phyloP scores from a whole-genome alignment of 2,329 filamentous ascomycete species.

The Aureobasidium namibiae region DNA sequence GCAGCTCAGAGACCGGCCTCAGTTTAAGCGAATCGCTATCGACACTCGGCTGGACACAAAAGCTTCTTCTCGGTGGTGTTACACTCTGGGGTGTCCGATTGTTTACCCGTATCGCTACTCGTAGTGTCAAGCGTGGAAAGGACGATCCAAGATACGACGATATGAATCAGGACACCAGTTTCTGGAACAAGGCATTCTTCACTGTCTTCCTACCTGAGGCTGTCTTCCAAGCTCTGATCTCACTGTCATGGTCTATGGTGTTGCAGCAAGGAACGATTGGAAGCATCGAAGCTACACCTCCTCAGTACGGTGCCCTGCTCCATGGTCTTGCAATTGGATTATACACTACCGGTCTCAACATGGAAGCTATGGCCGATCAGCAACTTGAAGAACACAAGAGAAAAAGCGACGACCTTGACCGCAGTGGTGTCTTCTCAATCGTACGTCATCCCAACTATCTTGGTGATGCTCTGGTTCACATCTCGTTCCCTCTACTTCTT shows the following conservation, averaged over 20 bases:
- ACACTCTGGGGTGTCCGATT: conserved; percentile 51
- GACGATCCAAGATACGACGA: conserved; percentile 50
- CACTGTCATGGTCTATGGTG: conserved; percentile 48
- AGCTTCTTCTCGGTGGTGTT: conserved; percentile 48
- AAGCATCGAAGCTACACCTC: conserved; percentile 26
- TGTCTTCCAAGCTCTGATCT: conserved; percentile 48
- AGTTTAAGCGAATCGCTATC: conserved; percentile 39
- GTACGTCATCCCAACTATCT: conserved; percentile 56
- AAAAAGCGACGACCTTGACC: conserved; percentile 36
- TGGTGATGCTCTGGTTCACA: conserved; percentile 51
- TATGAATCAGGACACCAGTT: conserved; percentile 44
- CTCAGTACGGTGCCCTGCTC: conserved; percentile 7
- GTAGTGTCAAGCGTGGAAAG: conserved; percentile 41
- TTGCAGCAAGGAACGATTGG: conserved; percentile 26
- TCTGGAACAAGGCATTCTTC: conserved; percentile 51
- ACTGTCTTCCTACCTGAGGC: conserved; percentile 51
- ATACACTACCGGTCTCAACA: conserved; percentile 47
- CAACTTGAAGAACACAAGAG: conserved; percentile 47
- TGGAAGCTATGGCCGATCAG: conserved; percentile 50
- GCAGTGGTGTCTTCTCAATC: conserved; percentile 54
- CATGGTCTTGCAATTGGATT: conserved; percentile 35
- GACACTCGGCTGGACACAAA: conserved; percentile 46
- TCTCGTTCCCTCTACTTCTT: conserved; percentile 51
- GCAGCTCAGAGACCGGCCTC: conserved; percentile 38
- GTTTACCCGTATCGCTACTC: conserved; percentile 45